Evolutionary conservation across 1,139 yeast genomes (phyloP), one percentile per base, ranked within the genome.

Genomic region (Debaryomyces robertsiae): DNA sequence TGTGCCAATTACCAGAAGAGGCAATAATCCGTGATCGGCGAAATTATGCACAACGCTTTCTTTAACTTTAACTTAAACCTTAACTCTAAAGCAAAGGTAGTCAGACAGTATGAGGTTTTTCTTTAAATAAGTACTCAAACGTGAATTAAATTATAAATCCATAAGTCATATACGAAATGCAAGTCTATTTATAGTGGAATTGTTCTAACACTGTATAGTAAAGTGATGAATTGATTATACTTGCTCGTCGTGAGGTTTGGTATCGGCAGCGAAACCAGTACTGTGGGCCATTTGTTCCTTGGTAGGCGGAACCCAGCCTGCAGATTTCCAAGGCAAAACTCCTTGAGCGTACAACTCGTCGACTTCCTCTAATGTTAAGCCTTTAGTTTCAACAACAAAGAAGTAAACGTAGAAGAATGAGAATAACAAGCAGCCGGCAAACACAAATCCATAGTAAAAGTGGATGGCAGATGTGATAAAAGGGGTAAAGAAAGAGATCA

Each of bases 401-500:
- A 78, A 70, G 57, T 69, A 76, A 11, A 79, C 79, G 57, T 75
- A 77, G 55, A 79, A 56, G 57, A 69, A 58, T 23, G 87, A 82
- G 49, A 79, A 62, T 32, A 80, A 55, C 57, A 75, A 69, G 65
- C 87, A 83, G 14, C 88, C 91, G 54, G 81, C 75, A 69, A 85
- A 85, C 40, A 84, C 89, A 57, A 79, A 84, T 53, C 93, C 91
- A 61, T 82, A 84, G 71, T 79, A 61, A 51, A 49, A 62, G 55
- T 59, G 69, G 49, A 58, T 66, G 39, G 58, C 63, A 29, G 49
- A 55, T 36, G 84, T 79, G 53, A 85, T 74, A 61, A 83, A 83
- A 30, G 93, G 89, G 29, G 91, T 84, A 57, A 81, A 79, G 67
- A 82, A 78, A 1, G 90, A 84, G 63, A 86, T 83, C 45, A 81